Base-by-base conservation (phyloP, 2,329 filamentous ascomycete species). In the Geoglossum cookeanum region DNA sequence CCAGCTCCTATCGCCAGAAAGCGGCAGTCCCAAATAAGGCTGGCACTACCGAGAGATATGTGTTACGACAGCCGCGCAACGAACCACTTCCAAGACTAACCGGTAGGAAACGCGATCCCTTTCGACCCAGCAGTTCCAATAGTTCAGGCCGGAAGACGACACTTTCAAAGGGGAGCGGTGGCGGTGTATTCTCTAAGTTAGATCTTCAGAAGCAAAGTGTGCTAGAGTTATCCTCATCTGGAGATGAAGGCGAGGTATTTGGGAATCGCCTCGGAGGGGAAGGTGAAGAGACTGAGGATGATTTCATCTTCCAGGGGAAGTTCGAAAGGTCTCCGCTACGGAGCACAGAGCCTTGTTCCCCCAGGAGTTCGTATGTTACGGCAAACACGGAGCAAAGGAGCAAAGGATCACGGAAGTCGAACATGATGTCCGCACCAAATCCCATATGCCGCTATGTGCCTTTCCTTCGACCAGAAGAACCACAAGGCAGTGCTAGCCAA, bases 171-270 rank as follows among this genome's bases (percentile, higher is more conserved):
- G 71, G 70, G 59, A 69, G 66, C 53, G 70, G 69, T 60, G 68
- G 64, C 58, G 68, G 63, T 42, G 68, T 67, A 4, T 59, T 72
- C 61, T 66, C 65, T 47, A 67, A 67, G 35, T 64, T 64, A 11
- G 71, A 75, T 59, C 65, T 75, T 29, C 69, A 69, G 48, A 67
- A 69, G 13, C 69, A 69, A 6, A 75, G 73, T 60, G 66, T 75
- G 9, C 69, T 75, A 8, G 72, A 69, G 55, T 68, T 75, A 48
- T 75, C 73, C 3, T 75, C 72, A n/a, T 75, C 73, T 0, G 73
- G 74, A 57, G 70, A 72, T 53, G 72, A 72, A 58, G 66, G 68
- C 27, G 71, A 71, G 15, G 8, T 32, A 48, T 48, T 22, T 55
- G n/a, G 37, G 6, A 13, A 32, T 17, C n/a, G 13, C 17, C 35